These are phyloP conservation scores for Circinella minor DNA, from an alignment of 371 early-diverging fungal genomes.

Conservation along the genomic window DNA sequence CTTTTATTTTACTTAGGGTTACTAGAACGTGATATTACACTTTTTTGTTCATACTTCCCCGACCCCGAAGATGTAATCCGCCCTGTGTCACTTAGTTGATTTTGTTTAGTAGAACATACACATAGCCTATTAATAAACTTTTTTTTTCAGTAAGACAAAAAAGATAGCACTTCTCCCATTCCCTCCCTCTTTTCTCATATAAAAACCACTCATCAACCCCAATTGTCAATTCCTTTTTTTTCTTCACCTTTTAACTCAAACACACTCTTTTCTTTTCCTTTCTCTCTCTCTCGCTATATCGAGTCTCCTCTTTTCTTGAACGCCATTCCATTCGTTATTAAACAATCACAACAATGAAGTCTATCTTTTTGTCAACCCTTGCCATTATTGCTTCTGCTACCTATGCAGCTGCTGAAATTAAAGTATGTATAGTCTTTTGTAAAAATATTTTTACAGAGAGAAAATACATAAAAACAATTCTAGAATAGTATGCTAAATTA, in stretches of 20 bases:
- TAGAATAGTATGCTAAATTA: background rate
- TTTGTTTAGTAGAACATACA: background rate
- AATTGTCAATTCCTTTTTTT: too few species aligned
- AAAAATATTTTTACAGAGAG: too few species aligned
- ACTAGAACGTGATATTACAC: conserved; percentile 17
- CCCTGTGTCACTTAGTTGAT: conserved; percentile 10
- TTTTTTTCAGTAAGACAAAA: conserved; percentile 8
- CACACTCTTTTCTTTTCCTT: background rate
- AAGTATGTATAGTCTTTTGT: conserved; percentile 17
- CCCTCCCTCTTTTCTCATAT: background rate
- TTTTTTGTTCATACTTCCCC: conserved; percentile 17
- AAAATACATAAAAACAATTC: too few species aligned
- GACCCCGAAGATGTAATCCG: conserved; percentile 16
- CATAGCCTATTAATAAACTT: conserved; percentile 5
- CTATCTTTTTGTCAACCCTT: conserved; percentile 21
- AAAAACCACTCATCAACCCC: background rate
- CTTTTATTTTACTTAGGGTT: background rate
- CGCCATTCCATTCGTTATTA: conserved; percentile 1
- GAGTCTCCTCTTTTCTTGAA: background rate
- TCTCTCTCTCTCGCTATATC: background rate
- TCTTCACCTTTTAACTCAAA: too few species aligned
- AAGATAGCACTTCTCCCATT: background rate
- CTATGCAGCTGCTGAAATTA: conserved; percentile 23
- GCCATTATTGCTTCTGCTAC: conserved; percentile 23
- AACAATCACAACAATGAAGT: conserved; percentile 22